These are phyloP conservation scores for Geosiphon pyriformis DNA, from an alignment of 192 early-diverging fungal species.

Conservation along the genomic window DNA sequence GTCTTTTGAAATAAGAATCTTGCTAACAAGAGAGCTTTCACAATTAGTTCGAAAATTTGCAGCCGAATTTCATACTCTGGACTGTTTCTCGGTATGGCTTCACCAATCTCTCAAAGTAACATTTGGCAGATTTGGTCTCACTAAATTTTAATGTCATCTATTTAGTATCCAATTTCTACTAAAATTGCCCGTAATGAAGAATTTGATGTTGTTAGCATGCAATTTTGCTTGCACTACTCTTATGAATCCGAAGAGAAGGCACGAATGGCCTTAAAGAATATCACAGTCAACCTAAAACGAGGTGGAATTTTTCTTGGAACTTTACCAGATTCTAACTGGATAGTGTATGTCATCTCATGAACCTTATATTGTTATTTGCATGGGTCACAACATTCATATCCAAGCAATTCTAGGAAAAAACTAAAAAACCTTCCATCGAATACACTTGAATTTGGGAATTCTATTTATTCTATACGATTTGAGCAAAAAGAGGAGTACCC, in stretches of 20 bases:
- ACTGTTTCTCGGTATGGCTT: slow-evolving; percentile 72
- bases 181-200: slow-evolving; percentile 33
- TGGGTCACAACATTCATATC: neutral
- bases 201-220: slow-evolving; percentile 88
- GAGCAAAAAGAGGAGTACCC: slow-evolving; percentile 58
- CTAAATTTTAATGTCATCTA: no score
- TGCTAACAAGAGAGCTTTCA: neutral
- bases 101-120: no score
- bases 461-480: slow-evolving; percentile 83
- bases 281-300: slow-evolving; percentile 56
- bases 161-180: neutral
- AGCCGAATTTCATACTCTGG: slow-evolving; percentile 76
- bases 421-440: slow-evolving; percentile 36
- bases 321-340: slow-evolving; percentile 86
- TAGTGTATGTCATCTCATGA: slow-evolving; percentile 54
- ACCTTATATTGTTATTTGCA: neutral
- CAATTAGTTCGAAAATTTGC: slow-evolving; percentile 48
- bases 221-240: slow-evolving; percentile 96
- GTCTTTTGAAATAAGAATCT: neutral
- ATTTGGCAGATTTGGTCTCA: no score
- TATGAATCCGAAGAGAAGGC: slow-evolving; percentile 83
- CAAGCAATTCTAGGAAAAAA: slow-evolving; percentile 42
- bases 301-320: slow-evolving; percentile 90
- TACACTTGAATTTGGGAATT: slow-evolving; percentile 74
- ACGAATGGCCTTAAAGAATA: slow-evolving; percentile 75